phyloP scores from a whole-genome alignment of 73 alveolate genomes.

The Tetrahymena borealis region DNA sequence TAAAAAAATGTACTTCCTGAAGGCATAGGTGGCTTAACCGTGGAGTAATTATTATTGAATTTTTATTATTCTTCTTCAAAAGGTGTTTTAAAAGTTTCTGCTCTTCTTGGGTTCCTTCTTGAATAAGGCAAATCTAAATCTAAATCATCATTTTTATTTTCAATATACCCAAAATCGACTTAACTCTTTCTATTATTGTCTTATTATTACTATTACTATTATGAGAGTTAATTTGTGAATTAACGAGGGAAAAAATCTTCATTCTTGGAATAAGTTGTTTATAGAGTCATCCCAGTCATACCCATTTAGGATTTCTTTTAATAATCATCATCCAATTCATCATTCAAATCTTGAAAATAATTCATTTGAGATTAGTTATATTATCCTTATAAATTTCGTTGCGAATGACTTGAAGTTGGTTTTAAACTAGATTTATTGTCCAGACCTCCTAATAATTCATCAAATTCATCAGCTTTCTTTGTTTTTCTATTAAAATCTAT shows the following conservation, averaged over 20 bases:
- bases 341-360: not conserved
- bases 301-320: not conserved
- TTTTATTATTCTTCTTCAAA: not conserved
- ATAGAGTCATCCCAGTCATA: not conserved
- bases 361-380: not conserved
- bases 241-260: not conserved
- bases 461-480: not conserved
- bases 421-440: not conserved
- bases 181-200: not conserved
- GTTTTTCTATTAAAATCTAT: not conserved
- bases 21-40: not conserved
- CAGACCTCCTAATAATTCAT: not conserved
- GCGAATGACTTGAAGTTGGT: not conserved
- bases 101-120: not conserved
- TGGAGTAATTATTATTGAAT: not conserved
- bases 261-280: not conserved
- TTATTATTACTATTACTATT: not conserved
- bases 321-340: not conserved
- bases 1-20: not conserved
- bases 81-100: not conserved
- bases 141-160: not conserved
- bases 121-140: not conserved
- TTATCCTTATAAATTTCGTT: not conserved
- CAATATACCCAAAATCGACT: not conserved
- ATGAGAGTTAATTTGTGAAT: not conserved